phyloP scores from a whole-genome alignment of 2,329 filamentous ascomycete genomes.

The Colletotrichum magnum region DNA sequence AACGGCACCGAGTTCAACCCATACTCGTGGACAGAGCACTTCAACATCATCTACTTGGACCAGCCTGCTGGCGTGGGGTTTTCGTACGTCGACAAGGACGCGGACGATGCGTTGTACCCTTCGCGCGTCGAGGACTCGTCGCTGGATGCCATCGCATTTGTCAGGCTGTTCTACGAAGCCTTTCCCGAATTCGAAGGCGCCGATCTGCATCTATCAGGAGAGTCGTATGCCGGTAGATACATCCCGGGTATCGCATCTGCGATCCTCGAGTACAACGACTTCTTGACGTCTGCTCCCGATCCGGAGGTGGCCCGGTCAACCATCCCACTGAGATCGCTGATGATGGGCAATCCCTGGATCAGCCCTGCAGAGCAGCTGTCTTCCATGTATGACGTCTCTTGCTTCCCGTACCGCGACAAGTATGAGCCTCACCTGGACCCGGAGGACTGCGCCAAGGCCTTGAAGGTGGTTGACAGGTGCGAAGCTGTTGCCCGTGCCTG shows the following conservation, averaged over 20 bases:
- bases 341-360: constrained; percentile 25
- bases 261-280: constrained; percentile 21
- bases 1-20: constrained; percentile 64
- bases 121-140: constrained; percentile 11
- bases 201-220: constrained; percentile 19
- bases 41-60: constrained; percentile 43
- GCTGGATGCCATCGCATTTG: constrained; percentile 11
- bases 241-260: constrained; percentile 11
- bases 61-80: constrained; percentile 42
- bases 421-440: constrained; percentile 5
- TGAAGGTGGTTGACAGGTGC: constrained; percentile 2
- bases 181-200: constrained; percentile 4
- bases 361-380: constrained; percentile 7
- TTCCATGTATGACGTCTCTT: constrained; percentile 28
- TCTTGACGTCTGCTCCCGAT: constrained; percentile 7
- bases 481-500: constrained; percentile 8
- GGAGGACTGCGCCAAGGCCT: constrained; percentile 7
- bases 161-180: constrained; percentile 15
- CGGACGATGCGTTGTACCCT: not conserved
- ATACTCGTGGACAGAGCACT: constrained; percentile 71
- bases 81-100: constrained; percentile 34
- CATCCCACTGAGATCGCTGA: constrained; percentile 18
- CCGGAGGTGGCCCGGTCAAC: not conserved
- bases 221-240: constrained; percentile 26
- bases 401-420: not conserved